These are phyloP conservation scores for Calvatia gigantea DNA, from an alignment of 768 basidiomycete species.

Conservation along the genomic window DNA sequence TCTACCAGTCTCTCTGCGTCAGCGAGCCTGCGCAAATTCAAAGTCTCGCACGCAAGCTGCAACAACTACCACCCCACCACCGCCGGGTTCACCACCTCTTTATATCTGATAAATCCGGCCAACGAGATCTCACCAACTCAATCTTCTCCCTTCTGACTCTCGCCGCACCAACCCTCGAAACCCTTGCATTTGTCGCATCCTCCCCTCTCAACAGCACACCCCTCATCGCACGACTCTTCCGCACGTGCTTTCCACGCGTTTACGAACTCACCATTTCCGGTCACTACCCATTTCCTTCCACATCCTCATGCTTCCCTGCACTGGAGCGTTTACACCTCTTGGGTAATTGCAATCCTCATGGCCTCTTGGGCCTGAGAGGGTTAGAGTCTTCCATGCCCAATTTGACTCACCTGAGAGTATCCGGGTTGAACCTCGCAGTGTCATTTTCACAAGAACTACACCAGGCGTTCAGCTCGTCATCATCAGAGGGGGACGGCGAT, in stretches of 20 bases:
- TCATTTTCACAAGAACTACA: conserved; percentile 39
- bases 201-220: conserved; percentile 33
- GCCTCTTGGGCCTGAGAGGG: conserved; percentile 35
- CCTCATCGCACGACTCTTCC: conserved; percentile 40
- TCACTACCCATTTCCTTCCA: conserved; percentile 46
- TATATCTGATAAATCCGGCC: conserved; percentile 29
- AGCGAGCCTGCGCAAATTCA: conserved; percentile 24
- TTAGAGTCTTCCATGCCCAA: conserved; percentile 37
- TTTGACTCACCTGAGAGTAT: conserved; percentile 35
- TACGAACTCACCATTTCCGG: conserved; percentile 40
- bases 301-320: conserved; percentile 28
- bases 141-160: conserved; percentile 30
- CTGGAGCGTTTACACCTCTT: conserved; percentile 41
- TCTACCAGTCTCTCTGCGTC: conserved; percentile 37
- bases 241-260: conserved; percentile 36
- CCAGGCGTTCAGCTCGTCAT: conserved; percentile 26
- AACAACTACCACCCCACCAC: conserved; percentile 29
- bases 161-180: conserved; percentile 37
- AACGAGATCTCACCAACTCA: conserved; percentile 6
- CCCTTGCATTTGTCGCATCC: conserved; percentile 33
- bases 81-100: conserved; percentile 42
- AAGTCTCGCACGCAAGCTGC: conserved; percentile 26
- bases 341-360: conserved; percentile 49
- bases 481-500: background rate
- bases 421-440: conserved; percentile 38